Evolutionary conservation across 2,329 filamentous ascomycete genomes (phyloP).

Genomic region (Aureobasidium sp.): DNA sequence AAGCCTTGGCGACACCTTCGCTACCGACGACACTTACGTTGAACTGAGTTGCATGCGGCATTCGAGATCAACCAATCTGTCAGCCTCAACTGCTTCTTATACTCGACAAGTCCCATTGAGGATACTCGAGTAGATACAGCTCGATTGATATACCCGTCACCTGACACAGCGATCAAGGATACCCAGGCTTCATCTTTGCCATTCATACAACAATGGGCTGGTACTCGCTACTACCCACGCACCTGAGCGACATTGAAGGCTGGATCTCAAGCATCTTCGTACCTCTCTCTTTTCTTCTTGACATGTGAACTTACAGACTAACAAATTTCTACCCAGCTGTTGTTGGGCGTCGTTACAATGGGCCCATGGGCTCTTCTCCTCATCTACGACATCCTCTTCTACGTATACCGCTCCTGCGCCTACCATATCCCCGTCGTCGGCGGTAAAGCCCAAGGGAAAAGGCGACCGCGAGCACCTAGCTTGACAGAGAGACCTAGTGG

Average conservation of each 20-base stretch:
- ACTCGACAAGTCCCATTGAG: not conserved
- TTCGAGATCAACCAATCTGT: not conserved
- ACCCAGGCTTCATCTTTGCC: not conserved
- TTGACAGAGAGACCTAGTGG: constrained; percentile 50
- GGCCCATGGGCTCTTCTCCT: constrained; percentile 55
- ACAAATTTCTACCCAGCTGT: constrained; percentile 37
- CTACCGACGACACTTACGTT: not conserved
- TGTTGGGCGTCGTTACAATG: constrained; percentile 52
- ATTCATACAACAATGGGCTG: constrained; percentile 44
- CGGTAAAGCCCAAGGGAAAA: constrained; percentile 51
- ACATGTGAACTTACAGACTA: constrained; percentile 2
- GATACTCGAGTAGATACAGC: not conserved
- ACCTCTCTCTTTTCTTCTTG: constrained; percentile 15
- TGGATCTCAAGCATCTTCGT: constrained; percentile 58
- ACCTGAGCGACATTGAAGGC: constrained; percentile 49
- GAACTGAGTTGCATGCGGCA: not conserved
- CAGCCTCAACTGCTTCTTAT: not conserved
- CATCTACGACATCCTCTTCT: constrained; percentile 55
- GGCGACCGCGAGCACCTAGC: constrained; percentile 53
- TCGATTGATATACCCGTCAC: not conserved
- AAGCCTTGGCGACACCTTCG: constrained; percentile 1
- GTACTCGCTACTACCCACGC: constrained; percentile 56
- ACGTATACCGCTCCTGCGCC: constrained; percentile 48
- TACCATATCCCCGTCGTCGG: constrained; percentile 54
- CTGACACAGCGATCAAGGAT: not conserved